Conservation (phyloP, 2,329 filamentous ascomycete species). For the Pestalotiopsis sp. region DNA sequence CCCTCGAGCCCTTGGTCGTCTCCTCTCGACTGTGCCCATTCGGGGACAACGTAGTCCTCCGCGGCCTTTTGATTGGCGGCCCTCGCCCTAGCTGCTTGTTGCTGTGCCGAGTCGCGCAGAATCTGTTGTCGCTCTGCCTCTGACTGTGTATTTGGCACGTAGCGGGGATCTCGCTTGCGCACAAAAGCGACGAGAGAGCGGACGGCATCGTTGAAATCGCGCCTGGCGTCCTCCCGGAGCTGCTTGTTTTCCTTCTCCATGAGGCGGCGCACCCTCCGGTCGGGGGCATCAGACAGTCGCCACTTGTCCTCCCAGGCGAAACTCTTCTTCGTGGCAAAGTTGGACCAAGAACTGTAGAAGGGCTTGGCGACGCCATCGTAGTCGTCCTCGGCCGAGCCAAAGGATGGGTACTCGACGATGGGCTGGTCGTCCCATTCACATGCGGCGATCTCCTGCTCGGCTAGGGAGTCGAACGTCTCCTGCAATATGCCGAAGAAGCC, state of each 20-base stretch:
- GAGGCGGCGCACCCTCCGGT: constrained; percentile 76
- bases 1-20: constrained; percentile 48
- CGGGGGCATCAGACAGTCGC: constrained; percentile 81
- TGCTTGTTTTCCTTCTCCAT: constrained; percentile 97
- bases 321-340: constrained; percentile 81
- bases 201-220: constrained; percentile 93
- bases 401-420: constrained; percentile 73
- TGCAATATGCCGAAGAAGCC: constrained; percentile 86
- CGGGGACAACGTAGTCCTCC: constrained; percentile 64
- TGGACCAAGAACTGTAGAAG: constrained; percentile 82
- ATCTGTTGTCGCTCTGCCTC: constrained; percentile 80
- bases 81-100: constrained; percentile 81
- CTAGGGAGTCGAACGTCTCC: constrained; percentile 78
- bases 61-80: constrained; percentile 80
- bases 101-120: constrained; percentile 76
- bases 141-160: constrained; percentile 74
- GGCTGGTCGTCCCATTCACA: constrained; percentile 68
- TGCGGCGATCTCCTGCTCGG: constrained; percentile 77
- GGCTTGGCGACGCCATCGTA: constrained; percentile 77
- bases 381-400: constrained; percentile 74
- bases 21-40: constrained; percentile 72
- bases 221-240: constrained; percentile 76
- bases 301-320: constrained; percentile 92
- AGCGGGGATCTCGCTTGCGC: constrained; percentile 88
- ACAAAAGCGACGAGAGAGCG: constrained; percentile 85